phyloP scores from a whole-genome alignment of 2,329 filamentous ascomycete species.

The Aspergillus sergii region DNA sequence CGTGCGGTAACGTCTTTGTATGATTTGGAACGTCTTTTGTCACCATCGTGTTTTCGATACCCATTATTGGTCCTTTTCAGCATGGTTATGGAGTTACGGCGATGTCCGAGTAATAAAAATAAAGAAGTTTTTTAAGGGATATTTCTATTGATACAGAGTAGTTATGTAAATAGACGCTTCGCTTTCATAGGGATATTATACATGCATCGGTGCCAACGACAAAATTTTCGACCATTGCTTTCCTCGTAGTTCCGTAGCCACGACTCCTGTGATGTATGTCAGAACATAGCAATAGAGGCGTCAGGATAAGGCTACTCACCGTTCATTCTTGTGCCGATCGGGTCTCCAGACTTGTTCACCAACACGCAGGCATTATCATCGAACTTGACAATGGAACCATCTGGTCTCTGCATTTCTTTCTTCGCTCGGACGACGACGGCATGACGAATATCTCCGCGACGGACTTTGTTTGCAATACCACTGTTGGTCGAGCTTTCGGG shows the following conservation, averaged over 20 bases:
- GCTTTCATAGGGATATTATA: conserved; percentile 53
- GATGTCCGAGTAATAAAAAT: conserved; percentile 17
- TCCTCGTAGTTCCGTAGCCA: conserved; percentile 83
- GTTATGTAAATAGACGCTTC: conserved; percentile 28
- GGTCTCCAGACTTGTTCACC: conserved; percentile 95
- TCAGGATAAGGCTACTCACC: conserved; percentile 49
- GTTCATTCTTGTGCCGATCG: conserved; percentile 88
- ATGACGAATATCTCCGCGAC: conserved; percentile 93
- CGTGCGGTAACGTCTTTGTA: conserved; percentile 82
- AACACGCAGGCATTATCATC: conserved; percentile 98
- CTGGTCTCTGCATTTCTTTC: conserved; percentile 82
- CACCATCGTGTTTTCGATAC: conserved; percentile 33
- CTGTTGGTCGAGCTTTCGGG: conserved; percentile 71
- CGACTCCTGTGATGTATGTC: conserved; percentile 63
- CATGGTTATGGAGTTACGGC: conserved; percentile 27
- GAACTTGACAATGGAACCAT: conserved; percentile 89
- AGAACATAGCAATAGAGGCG: conserved; percentile 16
- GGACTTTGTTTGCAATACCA: conserved; percentile 87
- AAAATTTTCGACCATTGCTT: conserved; percentile 99
- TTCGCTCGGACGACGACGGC: conserved; percentile 90
- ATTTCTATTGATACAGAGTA: conserved; percentile 35
- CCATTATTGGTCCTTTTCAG: conserved; percentile 24
- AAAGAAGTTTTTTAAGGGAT: conserved; percentile 3
- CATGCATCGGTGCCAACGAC: conserved; percentile 84
- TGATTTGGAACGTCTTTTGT: conserved; percentile 28